phyloP scores from a whole-genome alignment of 2,329 filamentous ascomycete species.

The Tolypocladium ophioglossoides region DNA sequence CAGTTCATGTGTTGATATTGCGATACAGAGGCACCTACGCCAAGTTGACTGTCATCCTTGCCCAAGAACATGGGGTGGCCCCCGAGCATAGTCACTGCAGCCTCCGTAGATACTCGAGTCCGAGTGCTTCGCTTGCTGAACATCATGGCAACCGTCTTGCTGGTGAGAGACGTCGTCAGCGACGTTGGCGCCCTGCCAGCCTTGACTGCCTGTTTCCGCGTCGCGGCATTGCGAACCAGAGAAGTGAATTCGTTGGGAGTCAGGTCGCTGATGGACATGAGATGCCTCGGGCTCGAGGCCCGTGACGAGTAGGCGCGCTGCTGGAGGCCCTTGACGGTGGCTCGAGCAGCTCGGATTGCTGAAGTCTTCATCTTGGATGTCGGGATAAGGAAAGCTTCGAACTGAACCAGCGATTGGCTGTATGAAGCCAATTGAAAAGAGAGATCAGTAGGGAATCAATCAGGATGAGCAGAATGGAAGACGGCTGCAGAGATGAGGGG shows the following conservation, averaged over 20 bases:
- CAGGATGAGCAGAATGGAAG: not conserved
- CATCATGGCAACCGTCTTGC: constrained; percentile 85
- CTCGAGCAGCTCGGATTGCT: constrained; percentile 21
- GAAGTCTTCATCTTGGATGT: constrained; percentile 21
- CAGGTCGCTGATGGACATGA: constrained; percentile 86
- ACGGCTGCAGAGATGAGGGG: not conserved
- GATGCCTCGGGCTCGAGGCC: constrained; percentile 55
- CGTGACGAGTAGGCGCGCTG: constrained; percentile 31
- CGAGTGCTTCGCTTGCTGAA: constrained; percentile 94
- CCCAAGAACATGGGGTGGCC: constrained; percentile 95
- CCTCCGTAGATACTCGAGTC: constrained; percentile 88
- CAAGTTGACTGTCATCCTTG: constrained; percentile 91
- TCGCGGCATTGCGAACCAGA: constrained; percentile 71
- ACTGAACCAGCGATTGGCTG: not conserved
- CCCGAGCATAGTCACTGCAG: constrained; percentile 76
- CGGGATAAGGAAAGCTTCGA: not conserved
- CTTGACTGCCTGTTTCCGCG: constrained; percentile 70
- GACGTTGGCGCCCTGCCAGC: constrained; percentile 42
- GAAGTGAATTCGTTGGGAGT: constrained; percentile 67
- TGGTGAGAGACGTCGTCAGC: constrained; percentile 53
- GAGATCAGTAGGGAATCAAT: not conserved
- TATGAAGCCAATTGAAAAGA: not conserved
- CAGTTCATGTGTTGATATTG: not conserved
- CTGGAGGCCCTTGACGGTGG: constrained; percentile 24
- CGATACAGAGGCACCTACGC: constrained; percentile 40